A percentile compares a stretch with the other conserved stretches of the same genome.
Conservation (phyloP, 1,284 basidiomycete genomes). For the Ganoderma resinaceum region DNA sequence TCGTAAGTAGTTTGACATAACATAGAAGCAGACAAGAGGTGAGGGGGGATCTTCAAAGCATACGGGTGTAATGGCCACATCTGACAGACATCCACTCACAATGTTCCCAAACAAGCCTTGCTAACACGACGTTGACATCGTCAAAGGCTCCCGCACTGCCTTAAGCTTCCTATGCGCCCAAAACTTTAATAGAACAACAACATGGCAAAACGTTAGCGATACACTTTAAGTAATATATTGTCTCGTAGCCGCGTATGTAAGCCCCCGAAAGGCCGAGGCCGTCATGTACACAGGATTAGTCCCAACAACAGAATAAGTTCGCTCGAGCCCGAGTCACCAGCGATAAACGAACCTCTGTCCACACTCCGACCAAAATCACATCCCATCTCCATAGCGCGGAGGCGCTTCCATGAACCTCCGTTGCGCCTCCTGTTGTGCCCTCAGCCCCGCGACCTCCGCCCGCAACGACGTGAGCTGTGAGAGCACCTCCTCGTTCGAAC, state of each 20-base stretch:
- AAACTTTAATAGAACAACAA: not conserved
- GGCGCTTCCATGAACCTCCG: not conserved
- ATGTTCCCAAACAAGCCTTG: not conserved
- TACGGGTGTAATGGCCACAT: not conserved
- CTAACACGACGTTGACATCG: not conserved
- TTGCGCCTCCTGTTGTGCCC: conserved; percentile 1
- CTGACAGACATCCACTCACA: not conserved
- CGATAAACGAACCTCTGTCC: not conserved
- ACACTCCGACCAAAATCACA: not conserved
- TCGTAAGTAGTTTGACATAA: no score
- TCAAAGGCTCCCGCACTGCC: not conserved
- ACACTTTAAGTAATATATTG: not conserved
- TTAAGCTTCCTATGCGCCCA: no score
- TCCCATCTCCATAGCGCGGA: not conserved
- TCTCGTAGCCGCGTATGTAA: not conserved
- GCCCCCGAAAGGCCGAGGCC: not conserved
- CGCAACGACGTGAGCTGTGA: not conserved
- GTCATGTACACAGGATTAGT: not conserved
- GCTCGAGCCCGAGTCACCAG: not conserved
- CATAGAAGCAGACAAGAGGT: no score
- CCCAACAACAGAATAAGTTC: not conserved
- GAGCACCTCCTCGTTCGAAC: not conserved
- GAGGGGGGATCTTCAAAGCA: no score
- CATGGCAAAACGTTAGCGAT: not conserved
- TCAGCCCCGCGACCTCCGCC: not conserved